Conservation (phyloP, 1,284 basidiomycete genomes). For the Kwoniella shivajii region DNA sequence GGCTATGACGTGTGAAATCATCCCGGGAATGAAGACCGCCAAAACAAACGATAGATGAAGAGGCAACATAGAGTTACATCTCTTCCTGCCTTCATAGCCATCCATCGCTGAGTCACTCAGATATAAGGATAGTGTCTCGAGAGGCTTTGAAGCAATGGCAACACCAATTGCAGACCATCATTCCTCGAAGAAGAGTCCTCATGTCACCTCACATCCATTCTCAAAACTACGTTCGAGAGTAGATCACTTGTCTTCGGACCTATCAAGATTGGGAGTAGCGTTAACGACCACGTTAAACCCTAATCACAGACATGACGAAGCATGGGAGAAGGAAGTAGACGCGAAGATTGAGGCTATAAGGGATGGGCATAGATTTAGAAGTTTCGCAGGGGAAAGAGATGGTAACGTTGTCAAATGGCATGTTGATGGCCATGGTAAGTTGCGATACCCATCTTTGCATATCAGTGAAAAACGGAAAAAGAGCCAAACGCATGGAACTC, state of each 20-base stretch:
- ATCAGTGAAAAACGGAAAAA: too few species aligned
- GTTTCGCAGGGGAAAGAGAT: constrained; percentile 68
- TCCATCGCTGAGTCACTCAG: too few species aligned
- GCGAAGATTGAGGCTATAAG: constrained; percentile 70
- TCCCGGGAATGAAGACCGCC: too few species aligned
- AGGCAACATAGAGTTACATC: too few species aligned
- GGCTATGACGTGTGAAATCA: too few species aligned
- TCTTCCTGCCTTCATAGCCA: too few species aligned
- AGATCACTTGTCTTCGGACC: constrained; percentile 37
- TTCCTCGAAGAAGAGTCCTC: constrained; percentile 23
- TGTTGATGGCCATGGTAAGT: constrained; percentile 74
- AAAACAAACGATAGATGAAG: too few species aligned
- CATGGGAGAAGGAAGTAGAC: constrained; percentile 65
- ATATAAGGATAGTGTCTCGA: too few species aligned
- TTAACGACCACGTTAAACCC: constrained; percentile 53
- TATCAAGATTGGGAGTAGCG: constrained; percentile 41
- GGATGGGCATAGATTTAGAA: constrained; percentile 75
- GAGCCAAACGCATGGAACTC: too few species aligned
- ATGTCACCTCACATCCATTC: constrained; percentile 28
- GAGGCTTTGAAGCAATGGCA: too few species aligned
- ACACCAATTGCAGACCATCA: constrained; percentile 28
- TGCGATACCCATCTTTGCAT: background rate
- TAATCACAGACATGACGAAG: constrained; percentile 69
- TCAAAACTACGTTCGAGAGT: constrained; percentile 40
- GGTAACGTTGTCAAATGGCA: constrained; percentile 86